Percentiles rank a stretch among this genome's conserved stretches.
Conservation (phyloP, 257 asterid species). For the Ophiorrhiza pumila region DNA sequence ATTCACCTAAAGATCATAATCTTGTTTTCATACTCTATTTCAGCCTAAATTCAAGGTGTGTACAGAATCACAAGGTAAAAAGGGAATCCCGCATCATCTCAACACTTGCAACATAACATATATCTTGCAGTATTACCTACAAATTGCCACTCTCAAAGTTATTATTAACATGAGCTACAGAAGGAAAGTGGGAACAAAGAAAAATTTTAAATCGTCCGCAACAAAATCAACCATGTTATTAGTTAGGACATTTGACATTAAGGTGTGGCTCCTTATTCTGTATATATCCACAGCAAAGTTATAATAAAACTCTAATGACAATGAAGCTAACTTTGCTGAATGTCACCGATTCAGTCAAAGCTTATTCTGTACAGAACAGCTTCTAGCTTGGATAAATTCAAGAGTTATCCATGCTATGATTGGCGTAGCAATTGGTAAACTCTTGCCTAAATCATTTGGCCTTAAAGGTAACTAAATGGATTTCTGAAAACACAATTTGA, state of each 20-base stretch:
- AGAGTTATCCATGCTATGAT: neutral
- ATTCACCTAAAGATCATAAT: neutral
- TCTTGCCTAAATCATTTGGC: neutral
- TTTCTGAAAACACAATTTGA: neutral
- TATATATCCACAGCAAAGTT: neutral
- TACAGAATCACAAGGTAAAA: neutral
- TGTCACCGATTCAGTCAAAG: neutral
- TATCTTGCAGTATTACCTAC: neutral
- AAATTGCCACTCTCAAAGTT: neutral
- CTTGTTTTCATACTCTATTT: neutral
- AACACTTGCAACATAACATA: neutral
- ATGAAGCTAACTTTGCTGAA: neutral
- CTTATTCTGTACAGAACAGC: neutral
- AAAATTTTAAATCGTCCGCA: neutral
- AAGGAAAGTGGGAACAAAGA: neutral
- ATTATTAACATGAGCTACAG: neutral
- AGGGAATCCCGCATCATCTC: neutral
- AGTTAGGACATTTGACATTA: neutral
- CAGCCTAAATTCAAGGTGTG: neutral
- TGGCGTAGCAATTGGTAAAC: too few species aligned
- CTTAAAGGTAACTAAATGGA: neutral
- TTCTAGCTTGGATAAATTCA: neutral
- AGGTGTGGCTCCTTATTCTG: too few species aligned
- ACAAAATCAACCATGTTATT: neutral
- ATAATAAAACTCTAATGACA: neutral